Evolutionary conservation across 805 yeast species (phyloP), one percentile per base, ranked within the genome.

Genomic region (Huiozyma sinensis): DNA sequence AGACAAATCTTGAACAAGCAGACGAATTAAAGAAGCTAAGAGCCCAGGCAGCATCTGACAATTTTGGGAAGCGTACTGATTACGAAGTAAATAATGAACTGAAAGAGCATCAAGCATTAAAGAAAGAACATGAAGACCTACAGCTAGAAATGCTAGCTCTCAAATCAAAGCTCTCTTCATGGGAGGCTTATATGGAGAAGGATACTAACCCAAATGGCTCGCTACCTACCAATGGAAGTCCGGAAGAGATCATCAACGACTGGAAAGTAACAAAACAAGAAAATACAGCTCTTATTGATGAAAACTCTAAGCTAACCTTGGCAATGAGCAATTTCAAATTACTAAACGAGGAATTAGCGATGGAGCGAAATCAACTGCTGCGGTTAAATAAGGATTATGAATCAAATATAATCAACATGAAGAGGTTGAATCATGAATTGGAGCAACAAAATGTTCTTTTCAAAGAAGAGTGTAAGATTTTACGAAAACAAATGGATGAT

Each of bases 391-490:
- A 50, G n/a, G 52, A 40, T 27, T 63, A 47, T 40, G 61, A 49
- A 39, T 45, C 35, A 33, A 60, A 46, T 47, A 60, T 54, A 48
- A 52, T 44, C 36, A 63, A 61, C 43, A 40, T 63, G 34, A 55
- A 57, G 24, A 64, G 56, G 44, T 44, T 68, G 6, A 67, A 66
- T 41, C 59, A 47, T 61, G 72, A 79, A 44, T 56, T 75, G 6
- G 75, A 76, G 40, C 71, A 73, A 43, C 80, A 78, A 45, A 69
- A 69, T 42, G 54, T 65, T 3, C 62, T 81, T 37, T 72, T 79
- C n/a, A 53, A 65, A 27, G 76, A 75, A 48, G 89, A 83, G 54
- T 71, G 79, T 29, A 75, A 70, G 43, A 69, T 78, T 45, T 61
- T 83, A 43, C 66, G 83, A 46, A 68, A 68, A 36, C 81, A 78